Conservation (phyloP, 2,329 filamentous ascomycete genomes). For the Fusarium sp. region DNA sequence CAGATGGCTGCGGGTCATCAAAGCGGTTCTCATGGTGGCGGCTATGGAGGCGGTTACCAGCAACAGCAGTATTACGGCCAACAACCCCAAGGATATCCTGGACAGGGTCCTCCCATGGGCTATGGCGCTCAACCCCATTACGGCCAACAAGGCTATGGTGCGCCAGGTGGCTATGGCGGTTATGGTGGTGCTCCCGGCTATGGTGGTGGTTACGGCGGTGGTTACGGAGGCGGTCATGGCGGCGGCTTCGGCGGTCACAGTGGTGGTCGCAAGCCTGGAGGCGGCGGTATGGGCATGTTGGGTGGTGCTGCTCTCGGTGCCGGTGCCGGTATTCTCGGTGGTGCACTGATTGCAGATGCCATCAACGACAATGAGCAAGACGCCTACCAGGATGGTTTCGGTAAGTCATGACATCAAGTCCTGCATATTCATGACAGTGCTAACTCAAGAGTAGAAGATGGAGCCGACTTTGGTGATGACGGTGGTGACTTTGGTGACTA, state of each 20-base stretch:
- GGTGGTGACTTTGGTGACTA: conserved; percentile 32
- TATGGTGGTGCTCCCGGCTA: conserved; percentile 45
- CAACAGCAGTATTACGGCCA: conserved; percentile 44
- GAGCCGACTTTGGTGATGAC: conserved; percentile 43
- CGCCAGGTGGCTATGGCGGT: conserved; percentile 35
- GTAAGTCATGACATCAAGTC: conserved; percentile 42
- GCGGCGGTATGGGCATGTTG: conserved; percentile 69
- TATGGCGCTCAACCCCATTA: conserved; percentile 42
- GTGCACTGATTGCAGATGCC: conserved; percentile 75
- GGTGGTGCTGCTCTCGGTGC: conserved; percentile 82
- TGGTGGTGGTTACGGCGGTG: background rate
- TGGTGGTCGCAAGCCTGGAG: conserved; percentile 52
- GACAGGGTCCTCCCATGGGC: conserved; percentile 41
- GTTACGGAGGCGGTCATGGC: conserved; percentile 41
- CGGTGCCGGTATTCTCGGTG: conserved; percentile 84
- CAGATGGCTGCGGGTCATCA: conserved; percentile 45
- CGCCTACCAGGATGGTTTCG: conserved; percentile 60
- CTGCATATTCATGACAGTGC: background rate
- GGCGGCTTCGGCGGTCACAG: conserved; percentile 40
- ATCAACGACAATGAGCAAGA: conserved; percentile 71
- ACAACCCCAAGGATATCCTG: conserved; percentile 37
- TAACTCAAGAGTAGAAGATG: conserved; percentile 45
- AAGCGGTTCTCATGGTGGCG: conserved; percentile 27
- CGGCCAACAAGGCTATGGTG: conserved; percentile 32
- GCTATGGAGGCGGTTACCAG: conserved; percentile 44